These are phyloP conservation scores for Suhomyces wounanorum DNA, from an alignment of 1,139 yeast species.

Conservation along the genomic window DNA sequence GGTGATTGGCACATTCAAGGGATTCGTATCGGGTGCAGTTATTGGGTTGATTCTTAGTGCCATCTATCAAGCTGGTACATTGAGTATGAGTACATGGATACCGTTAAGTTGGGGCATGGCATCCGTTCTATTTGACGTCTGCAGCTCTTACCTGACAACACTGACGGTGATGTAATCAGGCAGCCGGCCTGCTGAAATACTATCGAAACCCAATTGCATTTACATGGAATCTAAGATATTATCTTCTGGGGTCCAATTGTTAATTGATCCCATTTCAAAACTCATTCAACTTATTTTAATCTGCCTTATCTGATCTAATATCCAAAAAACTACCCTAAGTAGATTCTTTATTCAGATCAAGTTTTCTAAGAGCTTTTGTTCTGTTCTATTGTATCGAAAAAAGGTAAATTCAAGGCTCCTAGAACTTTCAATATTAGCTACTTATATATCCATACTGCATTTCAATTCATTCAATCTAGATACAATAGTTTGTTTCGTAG, in stretches of 20 bases:
- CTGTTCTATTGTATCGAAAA: no score
- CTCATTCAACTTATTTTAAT: no score
- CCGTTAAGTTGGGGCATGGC: constrained; percentile 81
- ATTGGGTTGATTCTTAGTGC: constrained; percentile 66
- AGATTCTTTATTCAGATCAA: no score
- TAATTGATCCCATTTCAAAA: no score
- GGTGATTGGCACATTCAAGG: constrained; percentile 61
- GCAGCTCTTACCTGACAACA: constrained; percentile 59
- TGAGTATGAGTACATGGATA: constrained; percentile 92
- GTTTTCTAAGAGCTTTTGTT: no score
- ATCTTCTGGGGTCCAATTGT: not conserved
- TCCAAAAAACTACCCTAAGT: no score
- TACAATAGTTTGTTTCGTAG: no score
- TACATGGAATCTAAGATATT: not conserved
- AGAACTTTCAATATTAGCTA: no score
- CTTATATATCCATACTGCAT: no score
- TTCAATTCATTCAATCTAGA: no score
- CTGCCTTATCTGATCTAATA: no score
- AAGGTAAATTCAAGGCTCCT: no score
- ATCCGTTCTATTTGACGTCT: constrained; percentile 63
- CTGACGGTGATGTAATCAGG: constrained; percentile 30
- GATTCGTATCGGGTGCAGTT: constrained; percentile 69
- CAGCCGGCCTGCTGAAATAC: not conserved
- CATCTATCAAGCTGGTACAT: constrained; percentile 72
- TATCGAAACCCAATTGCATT: not conserved